Conservation (phyloP, 306 rosid species). For the Datisca glomerata region DNA sequence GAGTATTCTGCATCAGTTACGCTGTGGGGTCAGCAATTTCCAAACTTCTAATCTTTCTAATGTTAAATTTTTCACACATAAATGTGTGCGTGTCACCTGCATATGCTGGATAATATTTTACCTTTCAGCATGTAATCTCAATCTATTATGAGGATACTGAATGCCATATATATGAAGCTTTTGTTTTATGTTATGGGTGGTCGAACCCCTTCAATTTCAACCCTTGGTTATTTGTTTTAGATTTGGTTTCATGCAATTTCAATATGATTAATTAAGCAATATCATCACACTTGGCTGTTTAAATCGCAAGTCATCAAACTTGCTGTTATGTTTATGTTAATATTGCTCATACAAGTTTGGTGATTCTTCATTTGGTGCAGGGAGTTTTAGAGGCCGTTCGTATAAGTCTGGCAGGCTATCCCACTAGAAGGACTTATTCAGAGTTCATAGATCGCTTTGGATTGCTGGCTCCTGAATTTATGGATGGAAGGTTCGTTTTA, state of each 20-base stretch:
- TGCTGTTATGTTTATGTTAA: background rate
- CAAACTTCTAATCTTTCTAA: conserved; percentile 14
- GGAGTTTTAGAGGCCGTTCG: conserved; percentile 98
- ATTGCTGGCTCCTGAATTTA: conserved; percentile 51
- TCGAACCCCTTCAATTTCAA: too few relatives aligned
- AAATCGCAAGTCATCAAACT: too few relatives aligned
- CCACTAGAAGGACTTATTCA: conserved; percentile 74
- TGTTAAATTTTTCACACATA: conserved; percentile 12
- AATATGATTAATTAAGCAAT: too few relatives aligned
- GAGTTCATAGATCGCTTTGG: conserved; percentile 97
- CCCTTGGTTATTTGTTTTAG: too few relatives aligned
- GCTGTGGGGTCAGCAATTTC: conserved; percentile 82
- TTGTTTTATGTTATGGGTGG: too few relatives aligned
- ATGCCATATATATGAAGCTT: too few relatives aligned
- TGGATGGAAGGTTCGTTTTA: conserved; percentile 62
- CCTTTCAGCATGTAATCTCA: background rate
- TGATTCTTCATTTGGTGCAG: conserved; percentile 20
- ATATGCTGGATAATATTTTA: conserved; percentile 2
- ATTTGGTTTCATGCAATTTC: too few relatives aligned
- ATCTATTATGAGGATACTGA: background rate
- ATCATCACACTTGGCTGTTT: too few relatives aligned
- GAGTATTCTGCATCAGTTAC: conserved; percentile 86
- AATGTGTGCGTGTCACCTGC: conserved; percentile 4
- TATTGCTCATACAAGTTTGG: background rate
- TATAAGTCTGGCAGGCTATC: conserved; percentile 96